Base-by-base conservation (phyloP, 2,329 filamentous ascomycete genomes). In the Phaeosphaeria sp. region DNA sequence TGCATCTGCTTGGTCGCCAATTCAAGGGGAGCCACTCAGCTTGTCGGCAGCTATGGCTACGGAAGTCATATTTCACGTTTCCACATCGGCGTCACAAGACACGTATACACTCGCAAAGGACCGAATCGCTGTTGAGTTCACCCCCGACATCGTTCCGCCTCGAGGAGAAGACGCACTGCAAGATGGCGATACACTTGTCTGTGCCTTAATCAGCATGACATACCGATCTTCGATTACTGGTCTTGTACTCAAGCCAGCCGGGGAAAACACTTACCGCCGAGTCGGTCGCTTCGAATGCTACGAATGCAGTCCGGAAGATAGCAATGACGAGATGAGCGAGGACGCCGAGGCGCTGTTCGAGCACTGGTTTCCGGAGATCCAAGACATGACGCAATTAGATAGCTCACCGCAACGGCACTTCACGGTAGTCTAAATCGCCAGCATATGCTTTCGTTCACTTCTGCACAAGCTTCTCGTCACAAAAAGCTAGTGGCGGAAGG, bases 241-340 rank as follows among this genome's bases (percentile, higher is more conserved):
- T 1, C 52, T 77, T 7, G 67, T 77, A 0, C 62, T 77, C 27
- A 72, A 74, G 47, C 57, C 55, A 3, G 55, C 58, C 2, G 62
- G 55, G 2, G 64, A 58, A 15, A 65, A 69, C 23, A 55, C 59
- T 6, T 75, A 74, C 44, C 72, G 67, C 27, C 69, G 74, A n/a
- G 62, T 77, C 9, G 74, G 73, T 9, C 68, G 74, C 18, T 68
- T 77, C 27, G 74, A 77, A 54, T 76, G 72, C 59, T 77, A 76
- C 50, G 74, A 76, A 27, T 76, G 73, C 36, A 64, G 68, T 20
- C 59, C 52, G 20, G 68, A 72, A 50, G 65, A 52, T 13, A 63
- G 54, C 3, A 66, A 65, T 20, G 67, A 69, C 7, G 66, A 69
- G 15, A 74, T 76, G 62, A 71, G 69, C 21, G 72, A 76, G 52